Conservation (phyloP, 1,139 yeast genomes). For the Keqinozyma sinolaborantium region DNA sequence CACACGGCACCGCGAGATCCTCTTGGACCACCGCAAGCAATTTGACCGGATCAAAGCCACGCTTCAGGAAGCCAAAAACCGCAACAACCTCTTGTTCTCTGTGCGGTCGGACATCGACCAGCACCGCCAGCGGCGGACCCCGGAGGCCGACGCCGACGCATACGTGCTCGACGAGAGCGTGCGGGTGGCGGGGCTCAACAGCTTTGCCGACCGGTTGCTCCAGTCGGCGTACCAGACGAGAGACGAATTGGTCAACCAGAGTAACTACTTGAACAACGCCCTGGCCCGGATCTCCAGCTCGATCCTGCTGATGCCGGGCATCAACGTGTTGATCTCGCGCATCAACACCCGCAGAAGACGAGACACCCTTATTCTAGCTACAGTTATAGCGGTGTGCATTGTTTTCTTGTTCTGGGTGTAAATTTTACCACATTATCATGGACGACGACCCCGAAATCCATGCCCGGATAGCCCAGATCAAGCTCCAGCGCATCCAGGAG, state of each 20-base stretch:
- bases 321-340: conserved; percentile 69
- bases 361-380: conserved; percentile 80
- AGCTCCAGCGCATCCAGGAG: conserved; percentile 62
- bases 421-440: neutral
- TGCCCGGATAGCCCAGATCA: conserved; percentile 38
- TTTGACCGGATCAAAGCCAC: conserved; percentile 56
- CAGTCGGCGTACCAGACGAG: conserved; percentile 86
- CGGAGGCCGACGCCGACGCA: conserved; percentile 44
- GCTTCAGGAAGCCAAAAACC: conserved; percentile 71
- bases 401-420: conserved; percentile 49
- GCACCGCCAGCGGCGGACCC: conserved; percentile 43
- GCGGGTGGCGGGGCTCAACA: conserved; percentile 70
- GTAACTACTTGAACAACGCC: conserved; percentile 60
- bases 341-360: conserved; percentile 88
- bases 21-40: conserved; percentile 67
- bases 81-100: conserved; percentile 66
- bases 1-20: conserved; percentile 74
- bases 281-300: conserved; percentile 61
- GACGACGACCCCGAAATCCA: conserved; percentile 18
- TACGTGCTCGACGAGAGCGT: conserved; percentile 77
- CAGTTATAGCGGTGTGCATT: conserved; percentile 70
- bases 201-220: conserved; percentile 73
- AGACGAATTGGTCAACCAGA: conserved; percentile 75
- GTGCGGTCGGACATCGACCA: conserved; percentile 76
- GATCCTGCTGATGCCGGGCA: conserved; percentile 74